phyloP scores from a whole-genome alignment of 257 asterid species.

The Solanum infundibuliforme region DNA sequence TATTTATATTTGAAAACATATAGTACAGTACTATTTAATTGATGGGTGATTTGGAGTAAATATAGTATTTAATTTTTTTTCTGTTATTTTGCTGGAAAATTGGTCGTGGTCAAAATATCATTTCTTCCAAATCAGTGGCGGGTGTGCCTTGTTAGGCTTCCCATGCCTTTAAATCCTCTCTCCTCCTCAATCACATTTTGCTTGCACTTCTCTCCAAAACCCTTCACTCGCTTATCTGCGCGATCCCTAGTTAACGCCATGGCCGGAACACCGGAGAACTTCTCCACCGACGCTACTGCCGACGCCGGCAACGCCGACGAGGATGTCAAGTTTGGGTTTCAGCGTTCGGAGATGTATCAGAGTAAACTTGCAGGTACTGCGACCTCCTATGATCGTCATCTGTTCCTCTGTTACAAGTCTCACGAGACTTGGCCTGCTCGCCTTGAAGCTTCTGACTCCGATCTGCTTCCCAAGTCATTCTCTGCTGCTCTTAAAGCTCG shows the following conservation, averaged over 20 bases:
- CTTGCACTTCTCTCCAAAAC: constrained; percentile 6
- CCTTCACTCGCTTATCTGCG: neutral
- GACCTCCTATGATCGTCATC: constrained; percentile 66
- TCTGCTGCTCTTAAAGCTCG: constrained; percentile 63
- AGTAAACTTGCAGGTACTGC: constrained; percentile 56
- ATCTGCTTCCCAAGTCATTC: constrained; percentile 73
- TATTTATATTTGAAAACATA: neutral
- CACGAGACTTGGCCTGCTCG: constrained; percentile 78
- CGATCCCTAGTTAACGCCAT: constrained; percentile 25
- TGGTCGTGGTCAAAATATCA: neutral
- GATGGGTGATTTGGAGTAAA: neutral
- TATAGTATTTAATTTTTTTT: no score
- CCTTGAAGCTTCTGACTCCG: constrained; percentile 68
- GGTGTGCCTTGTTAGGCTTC: neutral
- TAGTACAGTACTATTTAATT: neutral
- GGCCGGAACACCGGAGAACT: constrained; percentile 53
- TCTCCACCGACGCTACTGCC: constrained; percentile 18
- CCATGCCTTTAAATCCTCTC: neutral
- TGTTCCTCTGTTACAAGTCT: constrained; percentile 86
- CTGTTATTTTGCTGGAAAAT: neutral
- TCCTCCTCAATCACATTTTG: constrained; percentile 4
- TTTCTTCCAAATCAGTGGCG: neutral
- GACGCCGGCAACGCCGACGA: constrained; percentile 5
- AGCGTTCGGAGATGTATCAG: constrained; percentile 66
- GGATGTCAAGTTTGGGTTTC: constrained; percentile 56